phyloP scores from a whole-genome alignment of 805 yeast species.

The Lipomyces sp. region DNA sequence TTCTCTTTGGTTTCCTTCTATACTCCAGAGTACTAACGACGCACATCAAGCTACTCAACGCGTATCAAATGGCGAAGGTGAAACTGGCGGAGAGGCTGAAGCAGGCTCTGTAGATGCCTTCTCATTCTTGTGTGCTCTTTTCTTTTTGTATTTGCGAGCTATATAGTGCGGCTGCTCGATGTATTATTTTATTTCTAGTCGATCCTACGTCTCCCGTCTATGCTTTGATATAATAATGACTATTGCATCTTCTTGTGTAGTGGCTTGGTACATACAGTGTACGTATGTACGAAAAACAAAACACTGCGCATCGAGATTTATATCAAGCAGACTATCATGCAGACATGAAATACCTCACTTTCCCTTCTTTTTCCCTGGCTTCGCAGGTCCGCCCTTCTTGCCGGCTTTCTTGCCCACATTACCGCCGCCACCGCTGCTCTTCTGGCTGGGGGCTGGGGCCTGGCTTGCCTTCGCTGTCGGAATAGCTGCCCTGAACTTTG shows the following conservation, averaged over 20 bases:
- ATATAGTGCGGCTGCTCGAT: no score
- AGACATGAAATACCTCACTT: no score
- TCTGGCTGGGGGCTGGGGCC: no score
- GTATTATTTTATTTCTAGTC: no score
- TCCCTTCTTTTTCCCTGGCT: conserved; percentile 1
- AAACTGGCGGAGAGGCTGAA: conserved; percentile 27
- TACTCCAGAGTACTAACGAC: conserved; percentile 1
- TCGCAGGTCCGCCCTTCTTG: background rate
- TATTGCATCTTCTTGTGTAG: no score
- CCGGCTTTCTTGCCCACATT: background rate
- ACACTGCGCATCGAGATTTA: no score
- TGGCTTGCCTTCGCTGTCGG: conserved; percentile 13
- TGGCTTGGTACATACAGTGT: no score
- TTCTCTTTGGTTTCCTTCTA: conserved; percentile 3
- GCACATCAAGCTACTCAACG: conserved; percentile 21
- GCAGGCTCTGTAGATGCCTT: conserved; percentile 23
- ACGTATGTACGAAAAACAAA: no score
- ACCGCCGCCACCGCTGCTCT: background rate
- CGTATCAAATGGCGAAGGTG: conserved; percentile 27
- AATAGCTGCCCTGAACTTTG: conserved; percentile 46
- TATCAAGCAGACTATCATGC: no score
- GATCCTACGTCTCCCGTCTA: no score
- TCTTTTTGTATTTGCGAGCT: background rate
- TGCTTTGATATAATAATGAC: no score
- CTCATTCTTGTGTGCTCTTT: background rate